Percentiles rank a stretch among this genome's conserved stretches.
These are phyloP conservation scores for Fistulina hepatica DNA, from an alignment of 1,284 basidiomycete genomes.

Conservation along the genomic window DNA sequence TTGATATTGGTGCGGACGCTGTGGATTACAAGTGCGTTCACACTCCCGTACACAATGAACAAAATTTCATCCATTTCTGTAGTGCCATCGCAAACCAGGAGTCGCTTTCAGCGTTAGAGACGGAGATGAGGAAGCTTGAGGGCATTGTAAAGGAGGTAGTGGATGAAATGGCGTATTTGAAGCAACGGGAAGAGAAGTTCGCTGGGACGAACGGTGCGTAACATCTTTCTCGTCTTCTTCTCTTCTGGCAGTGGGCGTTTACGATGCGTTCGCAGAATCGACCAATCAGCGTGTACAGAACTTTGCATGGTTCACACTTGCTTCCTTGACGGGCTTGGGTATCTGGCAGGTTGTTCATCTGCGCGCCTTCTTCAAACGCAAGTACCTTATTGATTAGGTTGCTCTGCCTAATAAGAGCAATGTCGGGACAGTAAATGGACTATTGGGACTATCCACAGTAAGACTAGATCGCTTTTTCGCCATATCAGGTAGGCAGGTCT, in stretches of 20 bases:
- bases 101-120: conserved; percentile 89
- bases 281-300: conserved; percentile 87
- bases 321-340: conserved; percentile 75
- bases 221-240: conserved; percentile 5
- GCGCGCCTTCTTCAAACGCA: conserved; percentile 90
- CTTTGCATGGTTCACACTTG: conserved; percentile 84
- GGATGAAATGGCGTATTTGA: conserved; percentile 90
- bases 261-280: conserved; percentile 52
- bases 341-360: conserved; percentile 94
- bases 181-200: conserved; percentile 82
- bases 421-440: too few relatives aligned
- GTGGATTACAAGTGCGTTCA: conserved; percentile 89
- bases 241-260: conserved; percentile 2
- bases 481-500: too few relatives aligned
- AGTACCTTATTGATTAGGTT: conserved; percentile 85
- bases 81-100: conserved; percentile 99
- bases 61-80: conserved; percentile 7
- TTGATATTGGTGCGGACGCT: conserved; percentile 97
- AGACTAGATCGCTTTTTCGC: too few relatives aligned
- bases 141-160: conserved; percentile 90
- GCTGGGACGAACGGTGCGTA: conserved; percentile 83
- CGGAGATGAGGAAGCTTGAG: conserved; percentile 97
- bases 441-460: too few relatives aligned
- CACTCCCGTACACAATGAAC: neutral
- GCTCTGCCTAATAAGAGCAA: too few relatives aligned